These are phyloP conservation scores for Corylus heterophylla DNA, from an alignment of 306 rosid species.

Conservation along the genomic window DNA sequence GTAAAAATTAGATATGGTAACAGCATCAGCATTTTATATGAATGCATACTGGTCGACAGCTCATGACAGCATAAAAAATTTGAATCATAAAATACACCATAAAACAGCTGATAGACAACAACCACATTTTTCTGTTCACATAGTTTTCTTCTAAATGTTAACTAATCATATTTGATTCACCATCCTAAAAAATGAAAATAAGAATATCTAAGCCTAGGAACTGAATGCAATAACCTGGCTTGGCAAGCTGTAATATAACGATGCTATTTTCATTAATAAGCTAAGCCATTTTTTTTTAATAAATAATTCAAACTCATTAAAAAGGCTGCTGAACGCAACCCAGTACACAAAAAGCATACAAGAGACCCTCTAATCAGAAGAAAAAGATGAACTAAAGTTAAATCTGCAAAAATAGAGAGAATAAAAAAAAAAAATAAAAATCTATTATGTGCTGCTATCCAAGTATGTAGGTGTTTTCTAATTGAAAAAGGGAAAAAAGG, in stretches of 20 bases:
- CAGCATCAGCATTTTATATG: not conserved
- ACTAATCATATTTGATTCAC: not conserved
- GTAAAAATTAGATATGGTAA: not conserved
- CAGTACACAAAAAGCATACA: too few relatives aligned
- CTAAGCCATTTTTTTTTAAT: not conserved
- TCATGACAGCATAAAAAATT: not conserved
- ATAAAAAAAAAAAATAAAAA: too few relatives aligned
- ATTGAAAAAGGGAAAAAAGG: too few relatives aligned
- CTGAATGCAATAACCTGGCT: not conserved
- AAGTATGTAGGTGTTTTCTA: too few relatives aligned
- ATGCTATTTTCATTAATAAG: not conserved
- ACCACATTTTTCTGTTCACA: not conserved
- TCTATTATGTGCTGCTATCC: too few relatives aligned
- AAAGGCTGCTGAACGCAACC: too few relatives aligned
- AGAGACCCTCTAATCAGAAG: too few relatives aligned
- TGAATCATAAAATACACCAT: not conserved
- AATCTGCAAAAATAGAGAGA: too few relatives aligned
- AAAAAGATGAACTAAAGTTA: too few relatives aligned
- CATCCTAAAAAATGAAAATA: not conserved
- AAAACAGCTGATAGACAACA: not conserved
- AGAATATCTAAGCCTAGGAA: not conserved
- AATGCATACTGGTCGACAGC: not conserved
- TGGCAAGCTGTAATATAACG: not conserved
- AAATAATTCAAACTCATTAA: too few relatives aligned
- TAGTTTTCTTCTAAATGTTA: not conserved